Evolutionary conservation across 257 asterid species (phyloP).

Genomic region (Osmanthus fragrans): DNA sequence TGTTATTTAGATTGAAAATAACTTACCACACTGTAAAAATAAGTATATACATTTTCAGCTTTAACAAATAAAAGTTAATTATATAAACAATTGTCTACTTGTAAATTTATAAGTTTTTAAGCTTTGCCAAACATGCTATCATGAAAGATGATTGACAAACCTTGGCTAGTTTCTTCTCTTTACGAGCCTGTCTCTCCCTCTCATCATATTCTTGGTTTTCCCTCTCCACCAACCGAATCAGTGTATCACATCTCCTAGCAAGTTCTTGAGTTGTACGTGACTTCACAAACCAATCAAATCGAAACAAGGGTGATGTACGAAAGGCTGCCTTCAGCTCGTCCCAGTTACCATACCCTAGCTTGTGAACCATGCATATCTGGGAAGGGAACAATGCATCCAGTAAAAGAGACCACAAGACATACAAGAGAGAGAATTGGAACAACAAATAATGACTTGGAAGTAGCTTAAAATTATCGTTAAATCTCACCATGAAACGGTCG

Average conservation of each 20-base stretch:
- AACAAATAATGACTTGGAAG: background rate
- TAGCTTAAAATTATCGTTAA: background rate
- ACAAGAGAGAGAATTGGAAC: background rate
- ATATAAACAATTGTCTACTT: background rate
- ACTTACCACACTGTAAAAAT: no score
- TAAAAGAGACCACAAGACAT: background rate
- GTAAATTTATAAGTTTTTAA: background rate
- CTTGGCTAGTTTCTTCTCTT: slow-evolving; percentile 93
- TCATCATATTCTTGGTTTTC: slow-evolving; percentile 97
- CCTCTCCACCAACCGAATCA: slow-evolving; percentile 83
- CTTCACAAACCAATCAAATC: slow-evolving; percentile 98
- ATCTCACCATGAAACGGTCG: slow-evolving; percentile 94
- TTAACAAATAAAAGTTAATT: no score
- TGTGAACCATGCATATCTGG: slow-evolving; percentile 97
- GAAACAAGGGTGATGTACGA: slow-evolving; percentile 91
- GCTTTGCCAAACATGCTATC: background rate
- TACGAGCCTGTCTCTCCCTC: slow-evolving; percentile 97
- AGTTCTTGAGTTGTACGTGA: slow-evolving; percentile 97
- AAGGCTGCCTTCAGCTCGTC: slow-evolving; percentile 97
- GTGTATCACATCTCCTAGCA: slow-evolving; percentile 98
- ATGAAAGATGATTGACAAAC: slow-evolving; percentile 28
- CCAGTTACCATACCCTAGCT: slow-evolving; percentile 99
- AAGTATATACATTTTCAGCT: no score
- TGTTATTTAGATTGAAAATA: background rate
- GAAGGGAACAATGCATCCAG: background rate